phyloP scores from a whole-genome alignment of 2,329 filamentous ascomycete species.

The Trichoderma sp. region DNA sequence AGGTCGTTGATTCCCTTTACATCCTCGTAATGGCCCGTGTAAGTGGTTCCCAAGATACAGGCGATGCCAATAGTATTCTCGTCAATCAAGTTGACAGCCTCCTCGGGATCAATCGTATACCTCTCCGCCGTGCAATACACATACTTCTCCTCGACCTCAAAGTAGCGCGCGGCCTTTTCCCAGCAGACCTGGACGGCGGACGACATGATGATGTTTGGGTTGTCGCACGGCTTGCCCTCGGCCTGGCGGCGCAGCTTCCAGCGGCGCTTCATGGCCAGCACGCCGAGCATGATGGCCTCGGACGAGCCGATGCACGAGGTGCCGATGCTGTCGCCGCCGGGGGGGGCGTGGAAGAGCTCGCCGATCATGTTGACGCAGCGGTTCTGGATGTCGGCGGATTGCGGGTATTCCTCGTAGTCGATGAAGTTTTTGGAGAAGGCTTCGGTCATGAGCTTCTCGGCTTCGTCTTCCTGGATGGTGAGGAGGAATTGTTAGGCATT shows the following conservation, averaged over 20 bases:
- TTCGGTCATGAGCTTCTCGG: slow-evolving; percentile 92
- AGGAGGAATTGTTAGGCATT: slow-evolving; percentile 14
- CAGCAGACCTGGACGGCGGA: slow-evolving; percentile 95
- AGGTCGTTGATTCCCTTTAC: slow-evolving; percentile 89
- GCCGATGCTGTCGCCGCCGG: slow-evolving; percentile 67
- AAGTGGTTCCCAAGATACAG: slow-evolving; percentile 85
- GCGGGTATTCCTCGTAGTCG: slow-evolving; percentile 81
- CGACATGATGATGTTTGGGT: slow-evolving; percentile 93
- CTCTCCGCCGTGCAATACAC: slow-evolving; percentile 61
- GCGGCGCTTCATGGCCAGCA: slow-evolving; percentile 90
- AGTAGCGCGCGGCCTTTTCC: slow-evolving; percentile 88
- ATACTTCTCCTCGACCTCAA: slow-evolving; percentile 88
- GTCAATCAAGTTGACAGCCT: slow-evolving; percentile 59
- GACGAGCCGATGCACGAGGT: slow-evolving; percentile 88
- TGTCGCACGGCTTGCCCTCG: slow-evolving; percentile 73
- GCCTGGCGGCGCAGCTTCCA: slow-evolving; percentile 87
- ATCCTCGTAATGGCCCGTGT: slow-evolving; percentile 94
- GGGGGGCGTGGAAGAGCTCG: slow-evolving; percentile 78
- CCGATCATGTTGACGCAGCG: slow-evolving; percentile 91
- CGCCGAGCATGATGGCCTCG: slow-evolving; percentile 79
- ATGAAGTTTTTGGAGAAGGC: slow-evolving; percentile 95
- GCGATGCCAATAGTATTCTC: slow-evolving; percentile 87
- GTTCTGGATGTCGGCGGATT: slow-evolving; percentile 82
- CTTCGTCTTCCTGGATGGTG: slow-evolving; percentile 85
- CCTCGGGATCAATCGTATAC: slow-evolving; percentile 60